Evolutionary conservation across 352 stramenopile species (phyloP).

Genomic region (Elongisporangium anandrum): DNA sequence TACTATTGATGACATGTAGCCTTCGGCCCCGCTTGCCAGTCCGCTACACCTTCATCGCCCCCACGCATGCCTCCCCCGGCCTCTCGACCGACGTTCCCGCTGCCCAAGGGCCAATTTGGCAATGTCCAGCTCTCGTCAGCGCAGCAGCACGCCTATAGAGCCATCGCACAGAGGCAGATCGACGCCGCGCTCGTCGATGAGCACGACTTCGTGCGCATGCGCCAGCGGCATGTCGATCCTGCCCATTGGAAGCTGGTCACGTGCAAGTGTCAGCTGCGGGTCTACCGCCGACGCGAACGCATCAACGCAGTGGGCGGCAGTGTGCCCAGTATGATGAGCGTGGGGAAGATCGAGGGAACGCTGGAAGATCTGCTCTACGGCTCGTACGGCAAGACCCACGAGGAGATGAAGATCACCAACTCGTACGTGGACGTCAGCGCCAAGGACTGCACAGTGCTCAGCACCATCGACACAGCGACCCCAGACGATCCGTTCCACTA

Average conservation of each 20-base stretch:
- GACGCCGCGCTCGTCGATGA: constrained; percentile 18
- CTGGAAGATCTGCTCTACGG: constrained; percentile 27
- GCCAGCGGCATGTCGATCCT: constrained; percentile 11
- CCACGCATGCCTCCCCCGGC: too few relatives aligned
- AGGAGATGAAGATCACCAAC: constrained; percentile 16
- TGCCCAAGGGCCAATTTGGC: constrained; percentile 22
- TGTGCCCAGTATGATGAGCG: constrained; percentile 1
- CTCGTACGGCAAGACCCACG: constrained; percentile 11
- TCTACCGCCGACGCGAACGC: not conserved
- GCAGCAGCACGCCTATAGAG: constrained; percentile 25
- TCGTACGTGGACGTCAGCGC: constrained; percentile 11
- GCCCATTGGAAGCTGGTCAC: constrained; percentile 7
- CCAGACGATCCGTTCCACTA: constrained; percentile 18
- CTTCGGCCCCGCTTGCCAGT: too few relatives aligned
- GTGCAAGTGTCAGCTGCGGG: constrained; percentile 9
- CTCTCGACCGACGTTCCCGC: constrained; percentile 7
- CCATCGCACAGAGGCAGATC: constrained; percentile 23
- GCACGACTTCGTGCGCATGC: constrained; percentile 12
- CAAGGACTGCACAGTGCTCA: constrained; percentile 17
- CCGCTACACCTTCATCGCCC: too few relatives aligned
- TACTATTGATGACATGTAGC: too few relatives aligned
- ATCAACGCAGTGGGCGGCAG: not conserved
- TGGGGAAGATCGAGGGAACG: constrained; percentile 15
- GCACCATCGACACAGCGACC: constrained; percentile 14
- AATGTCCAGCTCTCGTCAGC: constrained; percentile 18